phyloP scores from a whole-genome alignment of 495 filamentous ascomycete genomes.

The Clavariopsis aquatica region DNA sequence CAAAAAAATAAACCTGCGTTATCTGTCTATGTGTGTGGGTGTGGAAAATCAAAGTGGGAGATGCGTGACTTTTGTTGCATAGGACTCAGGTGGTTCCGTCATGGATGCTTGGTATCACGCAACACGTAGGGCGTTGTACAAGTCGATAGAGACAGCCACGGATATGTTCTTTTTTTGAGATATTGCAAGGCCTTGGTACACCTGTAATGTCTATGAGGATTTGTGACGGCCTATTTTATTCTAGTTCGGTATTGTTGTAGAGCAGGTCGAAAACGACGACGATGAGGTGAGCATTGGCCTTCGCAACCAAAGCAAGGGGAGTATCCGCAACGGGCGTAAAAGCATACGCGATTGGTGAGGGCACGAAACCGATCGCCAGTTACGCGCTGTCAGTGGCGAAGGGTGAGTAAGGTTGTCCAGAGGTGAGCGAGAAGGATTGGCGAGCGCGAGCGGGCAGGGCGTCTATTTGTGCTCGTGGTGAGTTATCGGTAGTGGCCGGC shows the following conservation, averaged over 20 bases:
- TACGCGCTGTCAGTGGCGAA: conserved; percentile 1
- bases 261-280: neutral
- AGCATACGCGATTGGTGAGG: neutral
- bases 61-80: neutral
- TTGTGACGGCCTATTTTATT: neutral
- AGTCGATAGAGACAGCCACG: neutral
- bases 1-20: no score
- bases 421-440: neutral
- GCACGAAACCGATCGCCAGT: neutral
- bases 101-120: neutral
- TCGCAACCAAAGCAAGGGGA: neutral
- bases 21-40: neutral
- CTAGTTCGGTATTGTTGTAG: neutral
- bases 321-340: neutral
- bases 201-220: neutral
- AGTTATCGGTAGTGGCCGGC: neutral
- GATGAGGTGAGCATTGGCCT: neutral
- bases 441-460: conserved; percentile 2
- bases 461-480: conserved; percentile 7
- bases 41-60: neutral
- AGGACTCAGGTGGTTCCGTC: neutral
- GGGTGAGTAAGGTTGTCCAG: neutral
- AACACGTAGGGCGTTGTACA: neutral
- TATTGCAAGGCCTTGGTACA: neutral
- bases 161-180: neutral